Conservation (phyloP, 2,329 filamentous ascomycete genomes). For the Pyrenochaeta sp. region DNA sequence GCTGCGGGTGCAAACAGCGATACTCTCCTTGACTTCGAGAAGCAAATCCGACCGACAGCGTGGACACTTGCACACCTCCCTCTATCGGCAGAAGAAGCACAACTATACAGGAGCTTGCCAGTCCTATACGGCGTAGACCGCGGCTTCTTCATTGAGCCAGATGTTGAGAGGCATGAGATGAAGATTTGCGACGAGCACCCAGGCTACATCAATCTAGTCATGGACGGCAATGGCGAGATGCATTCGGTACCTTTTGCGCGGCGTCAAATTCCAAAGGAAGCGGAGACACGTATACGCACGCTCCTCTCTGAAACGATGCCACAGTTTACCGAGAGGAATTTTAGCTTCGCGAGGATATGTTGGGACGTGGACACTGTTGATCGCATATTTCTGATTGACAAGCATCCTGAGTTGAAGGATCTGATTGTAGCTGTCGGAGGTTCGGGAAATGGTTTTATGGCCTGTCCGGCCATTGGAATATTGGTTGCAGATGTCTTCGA, state of each 20-base stretch:
- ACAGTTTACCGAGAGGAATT: slow-evolving; percentile 58
- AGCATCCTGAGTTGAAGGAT: slow-evolving; percentile 55
- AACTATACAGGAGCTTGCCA: slow-evolving; percentile 58
- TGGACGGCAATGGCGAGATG: slow-evolving; percentile 32
- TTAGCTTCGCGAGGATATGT: slow-evolving; percentile 62
- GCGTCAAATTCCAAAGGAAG: slow-evolving; percentile 57
- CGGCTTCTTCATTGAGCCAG: slow-evolving; percentile 61
- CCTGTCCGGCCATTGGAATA: slow-evolving; percentile 60
- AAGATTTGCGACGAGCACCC: slow-evolving; percentile 66
- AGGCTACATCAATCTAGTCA: slow-evolving; percentile 61
- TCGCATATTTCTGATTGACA: slow-evolving; percentile 62
- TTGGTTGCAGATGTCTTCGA: slow-evolving; percentile 59
- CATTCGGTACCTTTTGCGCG: slow-evolving; percentile 53
- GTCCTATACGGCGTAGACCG: slow-evolving; percentile 60
- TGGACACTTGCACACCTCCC: slow-evolving; percentile 64
- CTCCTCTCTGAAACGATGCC: slow-evolving; percentile 63
- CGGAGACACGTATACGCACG: slow-evolving; percentile 56
- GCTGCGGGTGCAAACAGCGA: slow-evolving; percentile 60
- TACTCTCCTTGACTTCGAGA: slow-evolving; percentile 59
- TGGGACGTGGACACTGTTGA: slow-evolving; percentile 67
- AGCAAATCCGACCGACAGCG: slow-evolving; percentile 63
- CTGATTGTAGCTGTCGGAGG: slow-evolving; percentile 61
- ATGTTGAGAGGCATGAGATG: slow-evolving; percentile 55
- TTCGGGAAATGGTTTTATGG: slow-evolving; percentile 63
- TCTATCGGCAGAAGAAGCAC: slow-evolving; percentile 57